Percentiles rank a stretch among this genome's conserved stretches.
Evolutionary conservation across 2,329 filamentous ascomycete species (phyloP).

Genomic region (Dactylellina drechsleri): DNA sequence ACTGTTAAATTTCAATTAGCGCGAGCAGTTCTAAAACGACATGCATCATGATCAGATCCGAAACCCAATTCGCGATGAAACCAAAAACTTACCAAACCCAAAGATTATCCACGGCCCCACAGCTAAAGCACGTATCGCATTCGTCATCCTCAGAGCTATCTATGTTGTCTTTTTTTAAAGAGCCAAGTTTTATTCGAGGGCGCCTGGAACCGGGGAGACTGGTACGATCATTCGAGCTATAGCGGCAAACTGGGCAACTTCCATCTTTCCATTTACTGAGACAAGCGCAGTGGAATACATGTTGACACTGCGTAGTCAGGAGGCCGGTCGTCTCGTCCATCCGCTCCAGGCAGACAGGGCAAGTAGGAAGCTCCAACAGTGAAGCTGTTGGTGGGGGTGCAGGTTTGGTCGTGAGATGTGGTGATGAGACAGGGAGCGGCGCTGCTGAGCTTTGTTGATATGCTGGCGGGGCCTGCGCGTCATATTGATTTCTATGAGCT

Average conservation of each 20-base stretch:
- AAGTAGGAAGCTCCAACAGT: slow-evolving; percentile 90
- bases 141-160: slow-evolving; percentile 61
- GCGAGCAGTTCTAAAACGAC: too few relatives aligned
- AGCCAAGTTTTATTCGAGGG: slow-evolving; percentile 61
- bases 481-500: slow-evolving; percentile 57
- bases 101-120: slow-evolving; percentile 58
- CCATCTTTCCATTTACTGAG: slow-evolving; percentile 94
- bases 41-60: too few relatives aligned
- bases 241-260: slow-evolving; percentile 93
- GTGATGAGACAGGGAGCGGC: slow-evolving; percentile 48
- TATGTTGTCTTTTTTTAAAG: slow-evolving; percentile 27
- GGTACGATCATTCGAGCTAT: slow-evolving; percentile 85
- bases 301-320: slow-evolving; percentile 94
- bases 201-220: slow-evolving; percentile 90
- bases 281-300: slow-evolving; percentile 97
- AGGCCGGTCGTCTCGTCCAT: slow-evolving; percentile 98
- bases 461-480: slow-evolving; percentile 60
- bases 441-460: slow-evolving; percentile 56
- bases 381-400: slow-evolving; percentile 81
- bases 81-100: slow-evolving; percentile 58
- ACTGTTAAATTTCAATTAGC: slow-evolving; percentile 29
- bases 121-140: slow-evolving; percentile 65
- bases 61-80: too few relatives aligned
- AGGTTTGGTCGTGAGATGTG: slow-evolving; percentile 70
- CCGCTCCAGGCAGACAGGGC: slow-evolving; percentile 92